A percentile compares a stretch with the other conserved stretches of the same genome.
Conservation (phyloP, 441 rosid species). For the Macaranga tanarius region DNA sequence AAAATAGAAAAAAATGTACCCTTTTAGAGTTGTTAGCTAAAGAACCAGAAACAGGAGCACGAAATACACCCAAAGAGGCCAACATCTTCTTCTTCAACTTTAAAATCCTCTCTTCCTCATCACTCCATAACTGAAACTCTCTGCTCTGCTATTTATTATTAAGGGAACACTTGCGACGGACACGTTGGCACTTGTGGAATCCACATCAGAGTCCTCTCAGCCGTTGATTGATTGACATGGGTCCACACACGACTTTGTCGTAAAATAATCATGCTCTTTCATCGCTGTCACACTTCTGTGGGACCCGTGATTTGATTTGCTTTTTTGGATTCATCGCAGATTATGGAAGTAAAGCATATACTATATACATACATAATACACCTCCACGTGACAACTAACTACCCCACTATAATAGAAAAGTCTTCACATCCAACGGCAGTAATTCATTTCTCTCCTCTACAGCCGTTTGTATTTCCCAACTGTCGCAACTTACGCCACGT, state of each 20-base stretch:
- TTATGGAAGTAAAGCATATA: constrained; percentile 23
- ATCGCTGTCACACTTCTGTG: neutral
- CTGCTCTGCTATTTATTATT: too few relatives aligned
- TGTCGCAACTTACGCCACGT: neutral
- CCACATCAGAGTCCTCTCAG: neutral
- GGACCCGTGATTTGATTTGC: constrained; percentile 3
- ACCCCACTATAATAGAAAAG: neutral
- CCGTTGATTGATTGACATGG: constrained; percentile 28
- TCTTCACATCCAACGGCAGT: neutral
- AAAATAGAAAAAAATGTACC: constrained; percentile 18
- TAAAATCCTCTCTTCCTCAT: neutral
- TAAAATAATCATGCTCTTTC: neutral
- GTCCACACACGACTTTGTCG: neutral
- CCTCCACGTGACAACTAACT: constrained; percentile 24
- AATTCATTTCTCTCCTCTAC: neutral
- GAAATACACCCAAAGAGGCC: constrained; percentile 23
- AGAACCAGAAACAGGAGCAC: constrained; percentile 15
- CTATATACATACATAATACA: too few relatives aligned
- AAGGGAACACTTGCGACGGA: neutral
- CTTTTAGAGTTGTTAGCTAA: constrained; percentile 15
- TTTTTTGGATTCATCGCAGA: constrained; percentile 14
- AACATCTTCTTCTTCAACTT: constrained; percentile 25
- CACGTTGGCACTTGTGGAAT: neutral
- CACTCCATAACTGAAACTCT: neutral
- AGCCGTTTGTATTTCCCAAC: neutral